Evolutionary conservation across 1,139 yeast species (phyloP), one percentile per base, ranked within the genome.

Genomic region (Geotrichum restrictum): DNA sequence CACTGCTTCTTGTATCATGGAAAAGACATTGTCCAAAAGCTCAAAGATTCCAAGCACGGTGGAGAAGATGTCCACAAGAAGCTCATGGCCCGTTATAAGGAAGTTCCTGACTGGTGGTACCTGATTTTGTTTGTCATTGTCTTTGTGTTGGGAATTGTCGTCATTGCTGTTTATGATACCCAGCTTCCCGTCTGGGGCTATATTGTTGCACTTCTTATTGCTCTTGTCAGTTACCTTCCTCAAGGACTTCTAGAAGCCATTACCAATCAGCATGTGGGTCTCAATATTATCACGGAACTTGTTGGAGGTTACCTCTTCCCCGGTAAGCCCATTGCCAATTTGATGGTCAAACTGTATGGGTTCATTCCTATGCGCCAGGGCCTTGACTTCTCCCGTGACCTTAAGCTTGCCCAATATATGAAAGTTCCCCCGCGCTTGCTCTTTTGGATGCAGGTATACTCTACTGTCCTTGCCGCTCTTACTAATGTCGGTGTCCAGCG

Each of bases 241-340:
- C 67, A 76, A 31, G 72, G 75, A 11, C 66, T 77, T 13, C 66
- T 78, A 24, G 71, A 68, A 50, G 74, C 79, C 21, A 68, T 73
- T 44, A 76, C 82, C 0, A 78, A 78, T 18, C 71, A 69, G 57
- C 61, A 69, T 4, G 70, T 76, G 49, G 78, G 78, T 31, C 67
- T 78, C 58, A 75, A 75, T 55, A 79, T 78, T 13, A 65, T 78
- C 56, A 76, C 76, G 11, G 80, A 78, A 60, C 66, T 78, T 50
- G 70, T 78, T 53, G 69, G 73, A 51, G 82, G 81, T 13, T 78
- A 76, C 59, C 73, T 77, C 40, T 60, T 76, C 38, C 80, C 80
- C 11, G 81, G 81, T 43, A 73, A 75, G 49, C 80, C 79, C 8
- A 63, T 74, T 34, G 80, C 81, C 4, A 67, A 76, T 61, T 75